Percentiles rank a stretch among this genome's conserved stretches.
Conservation (phyloP, 345 rosid species). For the Citrus medica region DNA sequence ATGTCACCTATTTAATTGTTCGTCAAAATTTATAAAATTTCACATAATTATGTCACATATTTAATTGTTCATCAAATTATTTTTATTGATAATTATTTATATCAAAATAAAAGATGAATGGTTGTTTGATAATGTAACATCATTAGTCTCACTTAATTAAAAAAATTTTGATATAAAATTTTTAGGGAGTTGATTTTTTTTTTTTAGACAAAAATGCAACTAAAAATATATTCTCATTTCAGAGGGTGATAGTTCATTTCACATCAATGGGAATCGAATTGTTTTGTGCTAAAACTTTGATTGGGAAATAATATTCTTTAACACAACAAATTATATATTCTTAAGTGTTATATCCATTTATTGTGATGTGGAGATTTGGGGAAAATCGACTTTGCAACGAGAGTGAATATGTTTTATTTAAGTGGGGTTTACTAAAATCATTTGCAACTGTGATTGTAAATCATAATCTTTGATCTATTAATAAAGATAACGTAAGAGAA, state of each 20-base stretch:
- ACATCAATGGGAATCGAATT: neutral
- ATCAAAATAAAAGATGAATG: neutral
- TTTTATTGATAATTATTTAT: no score
- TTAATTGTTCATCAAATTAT: no score
- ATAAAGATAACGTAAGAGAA: neutral
- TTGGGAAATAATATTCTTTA: slow-evolving; percentile 12
- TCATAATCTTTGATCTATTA: neutral
- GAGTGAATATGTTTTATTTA: neutral
- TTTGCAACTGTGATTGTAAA: neutral
- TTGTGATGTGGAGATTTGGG: neutral
- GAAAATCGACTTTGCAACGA: neutral
- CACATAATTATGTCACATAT: no score
- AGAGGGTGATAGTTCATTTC: neutral
- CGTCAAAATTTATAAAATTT: no score
- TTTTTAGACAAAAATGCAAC: neutral
- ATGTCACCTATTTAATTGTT: no score
- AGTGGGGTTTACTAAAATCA: neutral
- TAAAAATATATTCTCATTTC: neutral
- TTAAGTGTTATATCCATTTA: neutral
- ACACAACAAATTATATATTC: neutral
- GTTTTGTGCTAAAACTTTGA: neutral
- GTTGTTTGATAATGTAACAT: neutral
- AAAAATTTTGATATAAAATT: no score
- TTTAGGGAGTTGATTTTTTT: neutral
- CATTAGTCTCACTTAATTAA: neutral